These are phyloP conservation scores for Termitomyces sp. DNA, from an alignment of 768 basidiomycete species.

Conservation along the genomic window DNA sequence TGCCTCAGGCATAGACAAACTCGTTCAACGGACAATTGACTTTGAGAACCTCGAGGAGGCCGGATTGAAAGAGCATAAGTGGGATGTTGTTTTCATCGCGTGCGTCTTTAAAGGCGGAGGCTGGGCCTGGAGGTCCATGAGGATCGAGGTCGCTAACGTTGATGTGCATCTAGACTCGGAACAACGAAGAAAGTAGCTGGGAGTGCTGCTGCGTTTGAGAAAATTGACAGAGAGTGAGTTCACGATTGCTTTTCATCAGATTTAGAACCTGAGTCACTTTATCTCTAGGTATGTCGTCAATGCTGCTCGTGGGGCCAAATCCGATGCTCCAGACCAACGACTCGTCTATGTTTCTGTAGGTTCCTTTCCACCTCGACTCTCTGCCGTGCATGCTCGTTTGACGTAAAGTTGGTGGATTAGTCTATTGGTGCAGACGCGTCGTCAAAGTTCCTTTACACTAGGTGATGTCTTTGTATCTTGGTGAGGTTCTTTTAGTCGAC, in stretches of 20 bases:
- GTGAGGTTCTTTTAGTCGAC: background rate
- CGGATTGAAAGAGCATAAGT: slow-evolving; percentile 50
- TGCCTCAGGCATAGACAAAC: slow-evolving; percentile 44
- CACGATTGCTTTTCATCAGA: background rate
- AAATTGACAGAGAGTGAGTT: slow-evolving; percentile 72
- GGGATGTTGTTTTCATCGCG: slow-evolving; percentile 78
- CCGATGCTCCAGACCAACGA: slow-evolving; percentile 48
- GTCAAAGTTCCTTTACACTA: slow-evolving; percentile 51
- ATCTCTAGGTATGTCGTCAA: slow-evolving; percentile 64
- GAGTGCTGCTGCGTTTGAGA: slow-evolving; percentile 63
- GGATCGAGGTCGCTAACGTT: background rate
- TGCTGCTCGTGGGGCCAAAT: slow-evolving; percentile 63
- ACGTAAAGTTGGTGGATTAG: slow-evolving; percentile 26
- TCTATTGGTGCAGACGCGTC: slow-evolving; percentile 44
- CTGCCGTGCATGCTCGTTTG: background rate
- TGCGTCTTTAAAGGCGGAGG: slow-evolving; percentile 27
- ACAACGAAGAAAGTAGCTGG: slow-evolving; percentile 63
- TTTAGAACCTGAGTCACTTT: background rate
- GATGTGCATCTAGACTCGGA: slow-evolving; percentile 44
- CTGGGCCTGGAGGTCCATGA: background rate
- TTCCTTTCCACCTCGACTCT: background rate
- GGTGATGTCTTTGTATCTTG: slow-evolving; percentile 23
- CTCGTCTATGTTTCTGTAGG: slow-evolving; percentile 71
- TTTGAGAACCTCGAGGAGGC: slow-evolving; percentile 62
- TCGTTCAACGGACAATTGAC: slow-evolving; percentile 65